These are phyloP conservation scores for Diaporthe amygdali DNA, from an alignment of 2,329 filamentous ascomycete species.

Conservation along the genomic window DNA sequence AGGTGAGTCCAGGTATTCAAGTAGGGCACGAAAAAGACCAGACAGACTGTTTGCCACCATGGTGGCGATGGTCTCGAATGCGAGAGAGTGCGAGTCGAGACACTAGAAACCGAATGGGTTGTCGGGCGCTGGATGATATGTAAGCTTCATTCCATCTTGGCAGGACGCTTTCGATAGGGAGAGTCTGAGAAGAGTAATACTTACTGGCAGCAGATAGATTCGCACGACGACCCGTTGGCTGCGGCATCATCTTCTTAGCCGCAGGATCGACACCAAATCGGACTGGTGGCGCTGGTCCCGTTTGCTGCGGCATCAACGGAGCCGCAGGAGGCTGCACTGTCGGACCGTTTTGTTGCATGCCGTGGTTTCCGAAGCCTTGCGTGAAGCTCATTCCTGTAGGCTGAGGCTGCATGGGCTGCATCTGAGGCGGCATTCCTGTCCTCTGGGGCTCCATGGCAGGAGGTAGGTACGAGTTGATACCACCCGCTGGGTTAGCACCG, in stretches of 20 bases:
- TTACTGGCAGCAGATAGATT: slow-evolving; percentile 96
- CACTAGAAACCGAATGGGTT: slow-evolving; percentile 59
- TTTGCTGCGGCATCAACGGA: slow-evolving; percentile 77
- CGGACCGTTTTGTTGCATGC: slow-evolving; percentile 51
- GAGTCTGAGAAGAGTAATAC: slow-evolving; percentile 47
- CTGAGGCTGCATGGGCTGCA: slow-evolving; percentile 50
- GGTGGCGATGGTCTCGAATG: background rate
- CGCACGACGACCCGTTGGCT: slow-evolving; percentile 87
- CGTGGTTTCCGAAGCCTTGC: slow-evolving; percentile 45
- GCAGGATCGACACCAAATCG: slow-evolving; percentile 81
- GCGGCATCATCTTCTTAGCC: slow-evolving; percentile 78
- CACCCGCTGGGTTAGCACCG: slow-evolving; percentile 45
- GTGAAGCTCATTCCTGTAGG: slow-evolving; percentile 55
- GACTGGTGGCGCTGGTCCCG: slow-evolving; percentile 84
- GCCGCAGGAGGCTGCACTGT: slow-evolving; percentile 62
- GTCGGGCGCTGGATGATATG: slow-evolving; percentile 47
- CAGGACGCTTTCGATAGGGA: background rate
- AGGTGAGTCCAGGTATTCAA: background rate
- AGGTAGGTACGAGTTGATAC: slow-evolving; percentile 64
- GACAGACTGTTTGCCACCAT: background rate
- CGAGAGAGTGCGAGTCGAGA: background rate
- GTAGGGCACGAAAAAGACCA: background rate
- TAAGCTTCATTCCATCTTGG: slow-evolving; percentile 25
- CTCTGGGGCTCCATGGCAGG: slow-evolving; percentile 65
- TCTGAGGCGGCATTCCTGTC: slow-evolving; percentile 53